These are phyloP conservation scores for Coemansia sp. DNA, from an alignment of 192 early-diverging fungal species.

Conservation along the genomic window DNA sequence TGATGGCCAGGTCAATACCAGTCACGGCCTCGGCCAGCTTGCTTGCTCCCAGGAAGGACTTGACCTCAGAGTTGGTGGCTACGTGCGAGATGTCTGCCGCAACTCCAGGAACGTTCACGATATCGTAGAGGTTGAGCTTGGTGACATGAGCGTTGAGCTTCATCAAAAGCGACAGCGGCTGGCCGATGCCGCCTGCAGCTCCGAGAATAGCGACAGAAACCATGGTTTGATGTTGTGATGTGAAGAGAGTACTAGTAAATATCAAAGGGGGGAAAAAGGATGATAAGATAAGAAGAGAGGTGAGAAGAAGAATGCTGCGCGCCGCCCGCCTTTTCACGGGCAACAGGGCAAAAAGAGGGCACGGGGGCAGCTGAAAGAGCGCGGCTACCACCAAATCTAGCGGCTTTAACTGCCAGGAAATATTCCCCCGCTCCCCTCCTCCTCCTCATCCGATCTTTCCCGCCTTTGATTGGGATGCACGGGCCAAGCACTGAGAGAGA, in stretches of 20 bases:
- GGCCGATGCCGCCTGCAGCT: constrained; percentile 94
- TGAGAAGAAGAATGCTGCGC: constrained; percentile 4
- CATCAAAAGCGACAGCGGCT: constrained; percentile 93
- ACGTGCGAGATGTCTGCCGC: constrained; percentile 95
- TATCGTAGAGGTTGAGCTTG: constrained; percentile 90
- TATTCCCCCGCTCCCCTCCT: constrained; percentile 5
- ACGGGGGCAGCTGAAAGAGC: neutral
- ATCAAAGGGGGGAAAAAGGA: neutral
- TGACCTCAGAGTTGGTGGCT: constrained; percentile 78
- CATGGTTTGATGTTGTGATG: constrained; percentile 27
- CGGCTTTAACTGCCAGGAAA: neutral
- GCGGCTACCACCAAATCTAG: neutral
- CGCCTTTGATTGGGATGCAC: neutral
- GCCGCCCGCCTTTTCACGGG: neutral
- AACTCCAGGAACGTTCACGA: constrained; percentile 95
- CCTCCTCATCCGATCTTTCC: neutral
- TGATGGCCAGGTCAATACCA: constrained; percentile 79
- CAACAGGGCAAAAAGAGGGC: neutral
- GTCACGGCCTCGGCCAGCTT: constrained; percentile 72
- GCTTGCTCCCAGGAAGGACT: constrained; percentile 67
- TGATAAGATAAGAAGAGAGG: neutral
- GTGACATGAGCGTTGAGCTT: constrained; percentile 86
- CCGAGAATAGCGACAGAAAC: constrained; percentile 70
- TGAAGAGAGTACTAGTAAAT: neutral
- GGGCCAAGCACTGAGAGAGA: neutral